These are phyloP conservation scores for Tetragonia tetragonoides DNA, from an alignment of 148 eudicot genomes.

Conservation along the genomic window DNA sequence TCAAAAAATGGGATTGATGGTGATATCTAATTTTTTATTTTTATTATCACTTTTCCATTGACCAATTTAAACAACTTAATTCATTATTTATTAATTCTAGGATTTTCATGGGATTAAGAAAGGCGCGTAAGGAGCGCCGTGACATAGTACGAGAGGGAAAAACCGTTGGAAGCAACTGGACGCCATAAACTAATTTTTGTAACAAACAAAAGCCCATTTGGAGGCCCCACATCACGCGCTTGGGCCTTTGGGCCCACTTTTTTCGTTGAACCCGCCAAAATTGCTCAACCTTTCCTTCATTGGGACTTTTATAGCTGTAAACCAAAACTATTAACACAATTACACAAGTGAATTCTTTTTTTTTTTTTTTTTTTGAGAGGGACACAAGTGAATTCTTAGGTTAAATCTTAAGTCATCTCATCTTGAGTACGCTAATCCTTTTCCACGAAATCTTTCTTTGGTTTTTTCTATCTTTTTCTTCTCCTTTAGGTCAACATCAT, in stretches of 20 bases:
- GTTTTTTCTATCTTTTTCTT: neutral
- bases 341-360: neutral
- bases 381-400: neutral
- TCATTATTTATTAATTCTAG: neutral
- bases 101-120: neutral
- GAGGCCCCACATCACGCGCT: slow-evolving; percentile 33
- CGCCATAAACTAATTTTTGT: neutral
- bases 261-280: slow-evolving; percentile 12
- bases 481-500: slow-evolving; percentile 4
- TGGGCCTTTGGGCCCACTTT: slow-evolving; percentile 18
- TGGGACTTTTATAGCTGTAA: slow-evolving; percentile 14
- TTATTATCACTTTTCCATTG: neutral
- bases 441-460: neutral
- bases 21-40: neutral
- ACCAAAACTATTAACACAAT: slow-evolving; percentile 10
- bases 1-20: neutral
- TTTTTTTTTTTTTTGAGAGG: too few relatives aligned
- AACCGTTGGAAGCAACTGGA: slow-evolving; percentile 22
- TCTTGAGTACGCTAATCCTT: neutral
- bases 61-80: too few relatives aligned
- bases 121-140: slow-evolving; percentile 23
- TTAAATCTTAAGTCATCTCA: slow-evolving; percentile 20
- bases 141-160: slow-evolving; percentile 10
- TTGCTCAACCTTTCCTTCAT: slow-evolving; percentile 12
- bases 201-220: slow-evolving; percentile 3